A percentile compares a stretch with the other conserved stretches of the same genome.
Conservation (phyloP, 1,284 basidiomycete genomes). For the Malassezia sympodialis region DNA sequence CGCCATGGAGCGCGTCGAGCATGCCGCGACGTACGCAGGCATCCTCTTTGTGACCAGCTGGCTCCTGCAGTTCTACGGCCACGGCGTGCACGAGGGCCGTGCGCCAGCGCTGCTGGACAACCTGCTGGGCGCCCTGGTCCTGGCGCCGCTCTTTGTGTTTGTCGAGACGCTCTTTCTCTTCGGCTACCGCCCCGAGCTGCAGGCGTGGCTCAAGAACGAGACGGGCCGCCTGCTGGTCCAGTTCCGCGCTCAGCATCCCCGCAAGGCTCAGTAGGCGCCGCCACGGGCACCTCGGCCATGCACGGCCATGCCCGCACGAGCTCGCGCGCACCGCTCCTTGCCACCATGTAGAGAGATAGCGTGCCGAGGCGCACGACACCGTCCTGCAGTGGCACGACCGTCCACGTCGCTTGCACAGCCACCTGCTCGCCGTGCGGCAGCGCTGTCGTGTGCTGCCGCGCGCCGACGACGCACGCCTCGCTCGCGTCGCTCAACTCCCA, state of each 20-base stretch:
- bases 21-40: conserved; percentile 20
- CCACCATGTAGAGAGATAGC: not conserved
- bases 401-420: not conserved
- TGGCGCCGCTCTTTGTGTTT: conserved; percentile 40
- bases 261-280: not conserved
- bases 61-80: conserved; percentile 38
- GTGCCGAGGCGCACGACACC: not conserved
- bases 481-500: not conserved
- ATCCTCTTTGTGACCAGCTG: conserved; percentile 25
- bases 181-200: conserved; percentile 34
- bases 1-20: conserved; percentile 18
- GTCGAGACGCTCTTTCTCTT: conserved; percentile 34
- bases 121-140: conserved; percentile 31
- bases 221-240: conserved; percentile 22
- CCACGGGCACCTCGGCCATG: not conserved
- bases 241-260: conserved; percentile 20
- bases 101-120: conserved; percentile 38
- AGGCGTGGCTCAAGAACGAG: conserved; percentile 36
- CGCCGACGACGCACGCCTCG: not conserved
- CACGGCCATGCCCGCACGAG: not conserved
- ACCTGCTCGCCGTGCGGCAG: not conserved
- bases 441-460: not conserved
- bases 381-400: not conserved
- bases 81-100: conserved; percentile 35
- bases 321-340: not conserved